Evolutionary conservation across 371 early-diverging fungal genomes (phyloP).

Genomic region (Phascolomyces articulosus): DNA sequence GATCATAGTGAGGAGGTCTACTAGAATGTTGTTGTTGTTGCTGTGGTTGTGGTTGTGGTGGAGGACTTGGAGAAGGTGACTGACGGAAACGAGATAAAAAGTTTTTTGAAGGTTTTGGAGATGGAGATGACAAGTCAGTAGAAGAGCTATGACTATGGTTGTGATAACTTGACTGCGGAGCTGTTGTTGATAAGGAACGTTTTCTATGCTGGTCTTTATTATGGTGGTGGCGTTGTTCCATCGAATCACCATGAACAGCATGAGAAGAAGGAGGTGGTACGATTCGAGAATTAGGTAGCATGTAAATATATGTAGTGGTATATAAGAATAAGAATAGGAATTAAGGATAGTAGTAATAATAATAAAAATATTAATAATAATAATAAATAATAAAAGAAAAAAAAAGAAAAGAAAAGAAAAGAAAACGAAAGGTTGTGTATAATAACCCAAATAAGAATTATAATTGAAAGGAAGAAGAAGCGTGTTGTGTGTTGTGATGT

Average conservation of each 20-base stretch:
- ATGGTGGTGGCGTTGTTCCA: neutral
- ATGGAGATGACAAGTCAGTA: constrained; percentile 1
- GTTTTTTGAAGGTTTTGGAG: constrained; percentile 1
- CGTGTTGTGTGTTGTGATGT: too few relatives aligned
- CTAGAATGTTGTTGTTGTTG: constrained; percentile 8
- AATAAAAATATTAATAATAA: neutral
- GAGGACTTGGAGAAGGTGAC: neutral
- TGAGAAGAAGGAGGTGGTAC: constrained; percentile 15
- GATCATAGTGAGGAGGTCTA: neutral
- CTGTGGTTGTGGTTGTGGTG: neutral
- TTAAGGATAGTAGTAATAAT: neutral
- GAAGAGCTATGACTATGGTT: neutral
- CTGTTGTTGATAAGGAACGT: constrained; percentile 8
- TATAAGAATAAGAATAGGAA: constrained; percentile 2
- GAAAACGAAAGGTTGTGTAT: neutral
- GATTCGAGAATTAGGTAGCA: constrained; percentile 29
- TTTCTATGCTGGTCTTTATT: constrained; percentile 2
- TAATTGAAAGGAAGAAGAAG: too few relatives aligned
- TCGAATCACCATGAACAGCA: neutral
- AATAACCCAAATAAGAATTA: too few relatives aligned
- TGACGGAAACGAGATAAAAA: constrained; percentile 9
- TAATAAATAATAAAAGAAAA: neutral
- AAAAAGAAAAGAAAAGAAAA: neutral
- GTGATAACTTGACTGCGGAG: constrained; percentile 4
- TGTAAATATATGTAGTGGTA: constrained; percentile 10